These are phyloP conservation scores for Solidago caesia DNA, from an alignment of 129 eudicot species.

Conservation along the genomic window DNA sequence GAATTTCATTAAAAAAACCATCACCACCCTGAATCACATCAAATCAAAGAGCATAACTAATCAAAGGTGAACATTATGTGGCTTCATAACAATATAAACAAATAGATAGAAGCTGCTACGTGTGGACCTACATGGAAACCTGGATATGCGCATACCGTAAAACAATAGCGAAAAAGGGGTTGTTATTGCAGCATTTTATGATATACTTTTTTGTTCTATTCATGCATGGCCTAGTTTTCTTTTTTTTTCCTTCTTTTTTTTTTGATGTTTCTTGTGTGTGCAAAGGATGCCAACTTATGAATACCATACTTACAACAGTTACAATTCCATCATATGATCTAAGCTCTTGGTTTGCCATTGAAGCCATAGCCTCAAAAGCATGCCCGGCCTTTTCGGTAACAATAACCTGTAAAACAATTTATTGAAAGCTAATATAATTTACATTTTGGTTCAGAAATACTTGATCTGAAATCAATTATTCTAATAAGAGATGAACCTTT, in stretches of 20 bases:
- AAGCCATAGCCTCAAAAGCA: conserved; percentile 72
- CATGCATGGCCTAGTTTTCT: too few relatives aligned
- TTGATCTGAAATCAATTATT: background rate
- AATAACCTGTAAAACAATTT: conserved; percentile 47
- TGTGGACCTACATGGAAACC: conserved; percentile 6
- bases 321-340: conserved; percentile 69
- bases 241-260: too few relatives aligned
- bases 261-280: background rate
- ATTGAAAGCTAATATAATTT: background rate
- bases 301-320: conserved; percentile 70
- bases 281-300: conserved; percentile 8
- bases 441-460: conserved; percentile 10
- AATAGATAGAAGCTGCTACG: background rate
- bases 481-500: conserved; percentile 47
- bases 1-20: conserved; percentile 89
- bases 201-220: too few relatives aligned
- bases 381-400: conserved; percentile 94
- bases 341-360: conserved; percentile 71
- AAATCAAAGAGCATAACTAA: conserved; percentile 23
- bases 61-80: conserved; percentile 3
- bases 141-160: background rate
- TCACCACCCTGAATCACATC: conserved; percentile 85
- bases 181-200: too few relatives aligned
- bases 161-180: background rate
- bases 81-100: background rate